Percentiles rank a stretch among this genome's conserved stretches.
Conservation (phyloP, 2,329 filamentous ascomycete genomes). For the Aaosphaeria arxii region DNA sequence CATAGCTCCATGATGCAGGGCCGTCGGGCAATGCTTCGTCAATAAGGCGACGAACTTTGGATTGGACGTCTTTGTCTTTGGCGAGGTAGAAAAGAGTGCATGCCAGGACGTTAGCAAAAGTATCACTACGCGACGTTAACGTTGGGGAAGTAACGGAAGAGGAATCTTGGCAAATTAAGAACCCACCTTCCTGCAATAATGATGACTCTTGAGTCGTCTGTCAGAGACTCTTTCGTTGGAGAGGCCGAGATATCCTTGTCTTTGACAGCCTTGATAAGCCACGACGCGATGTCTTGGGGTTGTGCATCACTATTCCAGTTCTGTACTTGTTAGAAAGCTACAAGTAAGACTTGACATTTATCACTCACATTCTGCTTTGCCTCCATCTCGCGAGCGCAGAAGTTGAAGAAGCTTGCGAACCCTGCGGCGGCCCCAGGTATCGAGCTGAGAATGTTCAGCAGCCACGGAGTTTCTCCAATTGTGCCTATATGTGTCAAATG, state of each 20-base stretch:
- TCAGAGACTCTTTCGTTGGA: conserved; percentile 23
- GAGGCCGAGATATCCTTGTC: conserved; percentile 37
- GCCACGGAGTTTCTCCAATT: conserved; percentile 32
- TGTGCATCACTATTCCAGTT: conserved; percentile 17
- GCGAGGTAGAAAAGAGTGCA: conserved; percentile 30
- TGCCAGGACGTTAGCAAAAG: conserved; percentile 29
- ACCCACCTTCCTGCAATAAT: conserved; percentile 26
- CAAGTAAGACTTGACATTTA: no score
- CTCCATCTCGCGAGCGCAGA: conserved; percentile 25
- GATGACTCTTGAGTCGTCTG: conserved; percentile 32
- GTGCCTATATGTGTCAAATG: conserved; percentile 34
- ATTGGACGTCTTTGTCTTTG: conserved; percentile 22
- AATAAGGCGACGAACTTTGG: conserved; percentile 29
- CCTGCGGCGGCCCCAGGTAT: conserved; percentile 28
- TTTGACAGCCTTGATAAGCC: conserved; percentile 39
- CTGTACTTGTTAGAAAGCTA: no score
- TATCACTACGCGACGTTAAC: conserved; percentile 21
- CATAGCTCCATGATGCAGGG: conserved; percentile 21
- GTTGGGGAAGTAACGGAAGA: neutral
- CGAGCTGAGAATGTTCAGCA: conserved; percentile 26
- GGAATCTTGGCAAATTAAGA: no score
- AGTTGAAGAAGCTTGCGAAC: conserved; percentile 28
- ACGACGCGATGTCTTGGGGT: conserved; percentile 38
- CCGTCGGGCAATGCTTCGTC: conserved; percentile 25
- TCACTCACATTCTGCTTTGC: conserved; percentile 30